Evolutionary conservation across 2,329 filamentous ascomycete genomes (phyloP), one percentile per base, ranked within the genome.

Genomic region (Pestalotiopsis sp.): DNA sequence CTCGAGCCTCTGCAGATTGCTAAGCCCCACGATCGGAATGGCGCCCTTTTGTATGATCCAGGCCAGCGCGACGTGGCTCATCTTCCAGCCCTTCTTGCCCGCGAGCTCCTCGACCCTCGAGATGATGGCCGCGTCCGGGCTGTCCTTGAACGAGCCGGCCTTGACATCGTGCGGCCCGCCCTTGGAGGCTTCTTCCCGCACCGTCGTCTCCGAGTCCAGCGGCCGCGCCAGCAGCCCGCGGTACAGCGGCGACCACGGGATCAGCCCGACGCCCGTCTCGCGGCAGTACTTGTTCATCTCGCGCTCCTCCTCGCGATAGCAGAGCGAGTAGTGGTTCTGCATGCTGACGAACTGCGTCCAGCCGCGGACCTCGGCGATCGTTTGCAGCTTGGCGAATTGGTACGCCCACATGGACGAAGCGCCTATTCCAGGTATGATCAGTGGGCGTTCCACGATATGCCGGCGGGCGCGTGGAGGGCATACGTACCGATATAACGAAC

Each of bases 301-400:
- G 36, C 79, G 74, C 72, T 83, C 89, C 71, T 91, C 89, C 75
- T 91, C 89, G 13, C 89, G 81, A 75, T 89, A 89, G 3, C 85
- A 71, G 4, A 86, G 75, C 71, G 84, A 87, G 72, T 89, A 85
- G 23, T 84, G 81, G 71, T 88, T 87, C 74, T 89, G 86, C 87
- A 89, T 89, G 61, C 81, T 84, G 69, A 88, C 79, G 73, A 89
- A 88, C 73, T 87, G 85, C 2, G 84, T 85, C 86, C 85, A 89
- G 45, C 84, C 83, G 69, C 86, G 80, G 74, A 83, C 82, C 72
- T 87, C 83, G 27, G 86, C 86, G 2, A 80, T 81, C 68, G 83
- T 83, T 70, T 89, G 86, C 75, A 88, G 78, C 66, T 77, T 79
- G 58, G 82, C 81, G 71, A 87, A 86, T 71, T 87, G 81, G 73